Percentiles rank a stretch among this genome's conserved stretches.
These are phyloP conservation scores for Taiozyma onychis DNA, from an alignment of 1,139 yeast genomes.

Conservation along the genomic window DNA sequence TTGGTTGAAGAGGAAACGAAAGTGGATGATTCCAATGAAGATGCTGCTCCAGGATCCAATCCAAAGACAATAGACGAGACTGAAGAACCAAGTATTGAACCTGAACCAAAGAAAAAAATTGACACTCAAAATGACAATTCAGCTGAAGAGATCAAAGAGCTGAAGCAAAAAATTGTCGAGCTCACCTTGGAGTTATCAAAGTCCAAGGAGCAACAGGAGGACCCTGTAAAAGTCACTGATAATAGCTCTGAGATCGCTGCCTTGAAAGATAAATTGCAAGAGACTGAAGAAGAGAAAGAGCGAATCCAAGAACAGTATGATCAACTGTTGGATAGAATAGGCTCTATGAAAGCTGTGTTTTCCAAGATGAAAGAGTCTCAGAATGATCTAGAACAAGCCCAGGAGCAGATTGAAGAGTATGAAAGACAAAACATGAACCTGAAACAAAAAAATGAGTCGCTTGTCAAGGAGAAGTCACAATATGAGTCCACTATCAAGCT, in stretches of 20 bases:
- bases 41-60: conserved; percentile 4
- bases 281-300: conserved; percentile 52
- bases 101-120: conserved; percentile 4
- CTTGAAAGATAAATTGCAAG: conserved; percentile 33
- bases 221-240: neutral
- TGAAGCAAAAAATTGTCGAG: conserved; percentile 22
- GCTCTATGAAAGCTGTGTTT: conserved; percentile 76
- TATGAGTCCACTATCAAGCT: conserved; percentile 29
- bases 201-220: conserved; percentile 1
- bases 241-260: conserved; percentile 16
- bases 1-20: conserved; percentile 4
- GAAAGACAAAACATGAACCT: conserved; percentile 30
- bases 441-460: conserved; percentile 26
- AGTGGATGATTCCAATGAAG: conserved; percentile 2
- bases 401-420: conserved; percentile 35
- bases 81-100: conserved; percentile 1
- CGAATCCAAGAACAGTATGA: conserved; percentile 70
- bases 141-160: conserved; percentile 6
- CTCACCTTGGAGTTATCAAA: conserved; percentile 23
- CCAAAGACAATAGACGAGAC: conserved; percentile 1
- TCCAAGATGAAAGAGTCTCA: conserved; percentile 74
- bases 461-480: conserved; percentile 27
- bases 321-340: conserved; percentile 62
- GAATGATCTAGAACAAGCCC: conserved; percentile 57
- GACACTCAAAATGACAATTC: conserved; percentile 5